Base-by-base conservation (phyloP, 768 basidiomycete species). In the Agaricus subrufescens region DNA sequence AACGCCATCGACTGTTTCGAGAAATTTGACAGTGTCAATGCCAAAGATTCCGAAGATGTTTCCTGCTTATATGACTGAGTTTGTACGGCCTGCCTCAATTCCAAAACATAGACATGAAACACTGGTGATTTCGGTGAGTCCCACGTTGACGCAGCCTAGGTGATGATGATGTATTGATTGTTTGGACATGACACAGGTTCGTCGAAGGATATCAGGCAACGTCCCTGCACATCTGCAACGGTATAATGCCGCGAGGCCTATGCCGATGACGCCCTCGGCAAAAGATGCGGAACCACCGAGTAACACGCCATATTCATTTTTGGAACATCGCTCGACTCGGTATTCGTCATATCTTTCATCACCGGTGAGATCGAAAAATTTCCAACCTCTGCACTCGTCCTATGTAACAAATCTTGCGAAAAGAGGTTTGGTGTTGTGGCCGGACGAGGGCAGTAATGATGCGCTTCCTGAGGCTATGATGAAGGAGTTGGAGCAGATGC, bases 41-140 rank as follows among this genome's bases (percentile, higher is more conserved):
- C 48, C 48, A 34, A 47, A 7, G 9, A 27, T 56, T 30, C 49
- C 49, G 25, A 50, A 56, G 8, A 62, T 55, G 12, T 63, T 85
- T 39, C 84, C 84, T 30, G 70, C 79, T 6, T 84, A 85, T 63
- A 71, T 77, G 60, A 63, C 80, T 27, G 73, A 73, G 57, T 71
- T 67, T 14, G 72, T 85, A 4, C 60, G 65, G 7, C 76, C 73
- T 50, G 69, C 78, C 40, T 63, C 67, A 4, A 83, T 89, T 54
- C 69, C 82, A 11, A 63, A 69, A 51, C 77, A 79, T 19, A 74
- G 79, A 44, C 87, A 87, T 63, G 70, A 66, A 14, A 61, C 63
- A 43, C 64, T 87, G 38, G 78, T 75, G 11, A 77, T 77, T 57
- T 82, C 79, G 83, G 87, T 86, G 64, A 59, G 78, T 56, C 37